These are phyloP conservation scores for Plantago coronopus DNA, from an alignment of 305 asterid genomes.

Conservation along the genomic window DNA sequence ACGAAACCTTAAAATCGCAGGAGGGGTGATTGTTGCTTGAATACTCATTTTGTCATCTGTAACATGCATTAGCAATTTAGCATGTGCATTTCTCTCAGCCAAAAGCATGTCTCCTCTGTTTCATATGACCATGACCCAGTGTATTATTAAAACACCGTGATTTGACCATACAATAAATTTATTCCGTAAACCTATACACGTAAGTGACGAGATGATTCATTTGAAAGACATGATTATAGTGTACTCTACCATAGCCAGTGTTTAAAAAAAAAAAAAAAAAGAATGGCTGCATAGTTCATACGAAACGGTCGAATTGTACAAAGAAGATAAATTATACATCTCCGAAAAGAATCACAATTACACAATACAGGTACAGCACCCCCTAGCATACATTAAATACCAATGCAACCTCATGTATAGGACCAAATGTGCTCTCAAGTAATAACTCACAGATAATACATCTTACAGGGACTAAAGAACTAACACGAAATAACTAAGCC, in stretches of 20 bases:
- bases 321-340: constrained; percentile 26
- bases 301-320: constrained; percentile 31
- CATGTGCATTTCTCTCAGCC: no score
- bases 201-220: no score
- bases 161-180: no score
- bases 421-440: constrained; percentile 28
- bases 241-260: constrained; percentile 11
- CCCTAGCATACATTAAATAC: constrained; percentile 33
- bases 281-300: constrained; percentile 28
- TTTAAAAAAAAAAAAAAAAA: constrained; percentile 15
- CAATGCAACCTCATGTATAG: constrained; percentile 32
- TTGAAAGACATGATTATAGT: no score
- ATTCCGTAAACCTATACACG: no score
- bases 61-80: no score
- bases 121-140: no score
- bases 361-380: constrained; percentile 29
- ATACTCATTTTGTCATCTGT: no score
- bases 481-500: constrained; percentile 12
- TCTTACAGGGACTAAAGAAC: constrained; percentile 30
- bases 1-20: no score
- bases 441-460: constrained; percentile 10
- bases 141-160: no score
- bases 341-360: background rate
- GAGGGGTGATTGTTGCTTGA: no score
- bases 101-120: no score